phyloP scores from a whole-genome alignment of 768 basidiomycete genomes.

The Saitozyma podzolica region DNA sequence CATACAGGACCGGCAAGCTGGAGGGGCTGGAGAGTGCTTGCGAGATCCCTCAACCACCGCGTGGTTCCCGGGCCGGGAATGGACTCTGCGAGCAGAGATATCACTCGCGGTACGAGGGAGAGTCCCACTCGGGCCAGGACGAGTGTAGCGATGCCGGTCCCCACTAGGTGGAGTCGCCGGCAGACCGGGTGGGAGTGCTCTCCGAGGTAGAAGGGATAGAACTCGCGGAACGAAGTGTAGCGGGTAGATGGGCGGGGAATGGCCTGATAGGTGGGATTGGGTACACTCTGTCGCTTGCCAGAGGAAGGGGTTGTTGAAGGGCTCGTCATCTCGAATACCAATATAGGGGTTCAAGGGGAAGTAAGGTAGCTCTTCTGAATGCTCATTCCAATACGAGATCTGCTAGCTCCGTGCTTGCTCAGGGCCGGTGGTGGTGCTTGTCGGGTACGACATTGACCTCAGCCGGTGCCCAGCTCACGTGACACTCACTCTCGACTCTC shows the following conservation, averaged over 20 bases:
- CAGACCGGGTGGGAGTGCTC: constrained; percentile 34
- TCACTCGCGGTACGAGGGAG: constrained; percentile 19
- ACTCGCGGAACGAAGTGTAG: constrained; percentile 18
- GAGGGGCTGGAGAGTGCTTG: background rate
- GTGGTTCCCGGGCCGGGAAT: background rate
- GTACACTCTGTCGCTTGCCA: background rate
- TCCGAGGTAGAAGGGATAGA: constrained; percentile 47
- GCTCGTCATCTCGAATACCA: no score
- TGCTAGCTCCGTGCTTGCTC: no score
- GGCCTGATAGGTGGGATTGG: constrained; percentile 8
- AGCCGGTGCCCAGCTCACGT: no score
- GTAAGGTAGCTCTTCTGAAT: no score
- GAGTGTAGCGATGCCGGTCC: constrained; percentile 24
- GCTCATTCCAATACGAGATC: no score
- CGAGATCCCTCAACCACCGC: constrained; percentile 6
- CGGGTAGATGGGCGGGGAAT: constrained; percentile 4
- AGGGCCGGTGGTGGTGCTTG: no score
- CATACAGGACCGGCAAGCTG: background rate
- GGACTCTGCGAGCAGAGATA: constrained; percentile 3
- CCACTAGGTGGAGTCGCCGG: constrained; percentile 32
- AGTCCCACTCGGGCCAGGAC: constrained; percentile 21
- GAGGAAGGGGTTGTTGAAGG: no score
- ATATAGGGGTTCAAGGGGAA: no score
- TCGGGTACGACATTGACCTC: no score
- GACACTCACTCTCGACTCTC: no score